Conservation (phyloP, 176 grass and related monocot genomes). For the Pharus latifolius region DNA sequence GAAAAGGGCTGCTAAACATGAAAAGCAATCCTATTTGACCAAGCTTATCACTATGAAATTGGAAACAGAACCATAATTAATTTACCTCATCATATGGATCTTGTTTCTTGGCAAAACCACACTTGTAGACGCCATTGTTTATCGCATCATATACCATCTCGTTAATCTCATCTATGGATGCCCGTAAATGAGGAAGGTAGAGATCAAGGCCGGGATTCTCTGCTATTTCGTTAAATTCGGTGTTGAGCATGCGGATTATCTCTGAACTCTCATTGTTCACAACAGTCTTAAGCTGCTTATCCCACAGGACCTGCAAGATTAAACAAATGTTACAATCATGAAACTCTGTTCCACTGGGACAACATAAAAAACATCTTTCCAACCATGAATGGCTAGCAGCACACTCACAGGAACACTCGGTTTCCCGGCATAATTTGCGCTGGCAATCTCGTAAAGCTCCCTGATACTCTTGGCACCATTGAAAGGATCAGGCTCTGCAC, state of each 20-base stretch:
- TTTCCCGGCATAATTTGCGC: conserved; percentile 67
- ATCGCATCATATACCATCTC: conserved; percentile 54
- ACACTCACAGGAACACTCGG: conserved; percentile 69
- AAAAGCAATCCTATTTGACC: not conserved
- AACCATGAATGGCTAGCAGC: not conserved
- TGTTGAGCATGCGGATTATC: conserved; percentile 92
- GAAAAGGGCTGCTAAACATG: not conserved
- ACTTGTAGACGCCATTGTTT: conserved; percentile 95
- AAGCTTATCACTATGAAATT: not conserved
- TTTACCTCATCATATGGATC: conserved; percentile 76
- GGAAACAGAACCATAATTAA: not conserved
- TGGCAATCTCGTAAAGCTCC: conserved; percentile 81
- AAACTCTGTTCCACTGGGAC: not conserved
- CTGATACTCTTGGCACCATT: conserved; percentile 61
- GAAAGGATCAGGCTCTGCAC: conserved; percentile 53
- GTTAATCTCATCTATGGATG: conserved; percentile 51
- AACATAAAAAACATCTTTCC: not conserved
- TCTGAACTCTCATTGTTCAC: conserved; percentile 98
- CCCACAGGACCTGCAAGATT: conserved; percentile 71
- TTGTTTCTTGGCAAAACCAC: conserved; percentile 94
- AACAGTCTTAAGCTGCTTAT: conserved; percentile 77
- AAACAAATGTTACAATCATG: too few species aligned
- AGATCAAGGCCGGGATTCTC: conserved; percentile 59
- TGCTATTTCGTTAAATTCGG: conserved; percentile 67
- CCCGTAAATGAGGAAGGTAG: conserved; percentile 49